phyloP scores from a whole-genome alignment of 2,329 filamentous ascomycete genomes.

The Aspergillus nomiae region DNA sequence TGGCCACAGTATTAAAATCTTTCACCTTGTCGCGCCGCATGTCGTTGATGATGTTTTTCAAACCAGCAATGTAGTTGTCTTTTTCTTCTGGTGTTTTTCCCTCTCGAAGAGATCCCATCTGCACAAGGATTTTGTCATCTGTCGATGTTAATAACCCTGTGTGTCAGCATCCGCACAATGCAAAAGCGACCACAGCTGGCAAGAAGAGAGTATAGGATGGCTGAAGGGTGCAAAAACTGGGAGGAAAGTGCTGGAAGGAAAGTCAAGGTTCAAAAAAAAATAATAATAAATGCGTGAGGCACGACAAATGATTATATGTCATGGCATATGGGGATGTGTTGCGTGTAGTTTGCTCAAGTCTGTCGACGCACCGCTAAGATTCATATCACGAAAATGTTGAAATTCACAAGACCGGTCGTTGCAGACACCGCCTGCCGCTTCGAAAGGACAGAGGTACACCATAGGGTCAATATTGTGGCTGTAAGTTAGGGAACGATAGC shows the following conservation, averaged over 20 bases:
- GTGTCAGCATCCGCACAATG: slow-evolving; percentile 42
- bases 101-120: slow-evolving; percentile 51
- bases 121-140: slow-evolving; percentile 55
- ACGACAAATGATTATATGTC: slow-evolving; percentile 4
- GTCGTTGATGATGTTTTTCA: slow-evolving; percentile 53
- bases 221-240: neutral
- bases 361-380: slow-evolving; percentile 70
- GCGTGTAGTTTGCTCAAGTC: slow-evolving; percentile 28
- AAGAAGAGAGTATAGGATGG: neutral
- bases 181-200: slow-evolving; percentile 20
- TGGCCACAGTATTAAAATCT: slow-evolving; percentile 52
- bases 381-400: slow-evolving; percentile 79
- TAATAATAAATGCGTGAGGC: slow-evolving; percentile 15
- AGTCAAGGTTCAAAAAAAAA: neutral
- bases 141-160: slow-evolving; percentile 40
- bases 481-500: slow-evolving; percentile 87
- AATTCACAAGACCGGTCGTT: slow-evolving; percentile 71
- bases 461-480: slow-evolving; percentile 84
- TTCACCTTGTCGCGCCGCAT: slow-evolving; percentile 53
- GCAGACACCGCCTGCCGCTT: slow-evolving; percentile 71
- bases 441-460: slow-evolving; percentile 73
- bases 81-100: slow-evolving; percentile 48
- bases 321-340: slow-evolving; percentile 24
- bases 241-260: slow-evolving; percentile 12
- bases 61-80: slow-evolving; percentile 46